Conservation (phyloP, 2,329 filamentous ascomycete genomes). For the Neocatenulostroma microsporum region DNA sequence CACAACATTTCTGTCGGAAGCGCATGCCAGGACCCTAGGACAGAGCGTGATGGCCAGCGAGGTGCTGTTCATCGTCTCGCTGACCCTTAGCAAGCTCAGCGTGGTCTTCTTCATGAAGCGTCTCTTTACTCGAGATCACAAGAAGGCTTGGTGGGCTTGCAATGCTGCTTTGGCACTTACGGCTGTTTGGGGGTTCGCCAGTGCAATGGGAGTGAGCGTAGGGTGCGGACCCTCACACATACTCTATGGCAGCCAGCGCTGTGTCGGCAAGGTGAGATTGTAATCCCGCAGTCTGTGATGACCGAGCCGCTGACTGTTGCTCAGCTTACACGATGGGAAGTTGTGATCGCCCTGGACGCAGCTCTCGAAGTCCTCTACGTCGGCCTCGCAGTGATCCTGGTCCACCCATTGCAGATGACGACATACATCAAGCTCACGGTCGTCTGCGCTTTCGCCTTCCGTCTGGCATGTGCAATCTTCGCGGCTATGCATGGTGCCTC, state of each 20-base stretch:
- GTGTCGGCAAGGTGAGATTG: slow-evolving; percentile 15
- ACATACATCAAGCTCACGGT: slow-evolving; percentile 23
- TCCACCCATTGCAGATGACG: slow-evolving; percentile 25
- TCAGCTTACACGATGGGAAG: slow-evolving; percentile 19
- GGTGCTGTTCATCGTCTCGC: slow-evolving; percentile 20
- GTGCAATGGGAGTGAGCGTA: slow-evolving; percentile 17
- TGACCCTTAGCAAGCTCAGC: slow-evolving; percentile 23
- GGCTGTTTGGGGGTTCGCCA: slow-evolving; percentile 20
- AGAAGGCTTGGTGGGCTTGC: slow-evolving; percentile 14
- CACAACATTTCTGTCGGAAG: slow-evolving; percentile 10
- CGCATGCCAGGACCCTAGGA: slow-evolving; percentile 9
- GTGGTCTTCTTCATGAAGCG: slow-evolving; percentile 26
- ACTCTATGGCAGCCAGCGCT: slow-evolving; percentile 12
- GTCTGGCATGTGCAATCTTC: slow-evolving; percentile 17
- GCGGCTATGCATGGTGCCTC: slow-evolving; percentile 14
- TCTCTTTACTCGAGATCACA: slow-evolving; percentile 23
- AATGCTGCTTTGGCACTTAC: slow-evolving; percentile 14
- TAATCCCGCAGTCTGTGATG: no score
- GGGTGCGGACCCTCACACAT: slow-evolving; percentile 12
- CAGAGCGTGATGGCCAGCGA: slow-evolving; percentile 20
- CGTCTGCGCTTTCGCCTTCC: slow-evolving; percentile 23
- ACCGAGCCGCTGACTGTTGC: no score
- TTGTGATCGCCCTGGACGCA: slow-evolving; percentile 22
- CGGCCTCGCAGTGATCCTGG: slow-evolving; percentile 17
- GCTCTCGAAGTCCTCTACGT: slow-evolving; percentile 22